Percentiles rank a stretch among this genome's conserved stretches.
Evolutionary conservation across 768 basidiomycete species (phyloP).

Genomic region (Podaxis pistillaris): DNA sequence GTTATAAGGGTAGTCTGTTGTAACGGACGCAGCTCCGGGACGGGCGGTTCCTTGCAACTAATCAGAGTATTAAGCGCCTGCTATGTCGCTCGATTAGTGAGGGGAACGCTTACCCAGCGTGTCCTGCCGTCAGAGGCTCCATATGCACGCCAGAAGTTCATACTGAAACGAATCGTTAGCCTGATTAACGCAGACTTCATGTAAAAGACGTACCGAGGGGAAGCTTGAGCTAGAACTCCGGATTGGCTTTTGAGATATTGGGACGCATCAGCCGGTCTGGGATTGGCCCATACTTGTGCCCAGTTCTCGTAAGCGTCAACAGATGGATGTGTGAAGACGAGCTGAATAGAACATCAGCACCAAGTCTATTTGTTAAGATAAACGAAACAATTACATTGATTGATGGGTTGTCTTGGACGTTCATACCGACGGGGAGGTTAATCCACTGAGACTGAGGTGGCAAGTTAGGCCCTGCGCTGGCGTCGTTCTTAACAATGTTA

Average conservation of each 20-base stretch:
- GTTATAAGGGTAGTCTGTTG: constrained; percentile 51
- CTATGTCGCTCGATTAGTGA: background rate
- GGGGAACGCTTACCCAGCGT: constrained; percentile 39
- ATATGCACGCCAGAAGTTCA: constrained; percentile 63
- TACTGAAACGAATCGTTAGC: background rate
- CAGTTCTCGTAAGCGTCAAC: constrained; percentile 67
- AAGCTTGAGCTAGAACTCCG: constrained; percentile 58
- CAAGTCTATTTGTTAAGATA: background rate
- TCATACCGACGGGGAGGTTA: constrained; percentile 57
- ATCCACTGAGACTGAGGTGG: constrained; percentile 52
- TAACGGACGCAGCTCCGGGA: constrained; percentile 54
- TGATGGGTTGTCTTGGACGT: constrained; percentile 57
- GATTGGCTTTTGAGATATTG: constrained; percentile 52
- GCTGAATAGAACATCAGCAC: constrained; percentile 22
- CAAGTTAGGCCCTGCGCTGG: constrained; percentile 44
- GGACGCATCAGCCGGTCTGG: constrained; percentile 52
- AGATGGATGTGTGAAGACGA: constrained; percentile 63
- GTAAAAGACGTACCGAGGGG: constrained; percentile 41
- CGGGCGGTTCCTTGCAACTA: constrained; percentile 64
- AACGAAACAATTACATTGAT: constrained; percentile 45
- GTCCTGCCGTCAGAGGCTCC: constrained; percentile 42
- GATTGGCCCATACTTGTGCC: constrained; percentile 54
- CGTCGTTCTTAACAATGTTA: constrained; percentile 43
- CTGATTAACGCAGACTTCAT: background rate
- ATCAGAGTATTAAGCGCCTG: background rate